phyloP scores from a whole-genome alignment of 495 filamentous ascomycete genomes.

The Hypoxylon fuscum region DNA sequence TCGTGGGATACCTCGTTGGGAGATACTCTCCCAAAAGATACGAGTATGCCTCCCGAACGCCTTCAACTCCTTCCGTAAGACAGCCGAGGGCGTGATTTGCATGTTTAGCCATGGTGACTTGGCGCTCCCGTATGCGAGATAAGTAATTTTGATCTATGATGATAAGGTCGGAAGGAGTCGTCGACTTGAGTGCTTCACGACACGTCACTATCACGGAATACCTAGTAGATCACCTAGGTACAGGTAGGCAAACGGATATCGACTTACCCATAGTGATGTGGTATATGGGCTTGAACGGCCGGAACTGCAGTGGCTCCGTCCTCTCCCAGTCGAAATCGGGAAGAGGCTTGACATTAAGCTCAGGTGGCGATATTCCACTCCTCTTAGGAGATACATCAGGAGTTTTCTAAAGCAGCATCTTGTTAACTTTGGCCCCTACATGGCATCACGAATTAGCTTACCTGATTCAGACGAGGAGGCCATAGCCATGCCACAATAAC shows the following conservation, averaged over 20 bases:
- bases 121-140: slow-evolving; percentile 63
- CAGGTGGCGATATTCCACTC: neutral
- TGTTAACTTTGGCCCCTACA: neutral
- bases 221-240: neutral
- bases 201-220: neutral
- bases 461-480: slow-evolving; percentile 1
- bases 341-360: slow-evolving; percentile 60
- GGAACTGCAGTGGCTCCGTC: slow-evolving; percentile 66
- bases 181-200: slow-evolving; percentile 53
- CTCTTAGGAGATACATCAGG: neutral
- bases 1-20: slow-evolving; percentile 69
- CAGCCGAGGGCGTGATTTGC: slow-evolving; percentile 56
- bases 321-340: slow-evolving; percentile 66
- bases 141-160: slow-evolving; percentile 73
- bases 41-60: slow-evolving; percentile 71
- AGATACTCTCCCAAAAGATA: slow-evolving; percentile 72
- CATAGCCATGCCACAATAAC: neutral
- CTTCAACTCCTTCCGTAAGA: slow-evolving; percentile 53
- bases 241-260: neutral
- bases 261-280: slow-evolving; percentile 75
- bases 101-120: slow-evolving; percentile 58
- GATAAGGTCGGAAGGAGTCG: slow-evolving; percentile 68
- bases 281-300: slow-evolving; percentile 76
- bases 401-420: neutral
- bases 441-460: neutral